phyloP scores from a whole-genome alignment of 495 filamentous ascomycete species.

The Aspergillus bridgeri region DNA sequence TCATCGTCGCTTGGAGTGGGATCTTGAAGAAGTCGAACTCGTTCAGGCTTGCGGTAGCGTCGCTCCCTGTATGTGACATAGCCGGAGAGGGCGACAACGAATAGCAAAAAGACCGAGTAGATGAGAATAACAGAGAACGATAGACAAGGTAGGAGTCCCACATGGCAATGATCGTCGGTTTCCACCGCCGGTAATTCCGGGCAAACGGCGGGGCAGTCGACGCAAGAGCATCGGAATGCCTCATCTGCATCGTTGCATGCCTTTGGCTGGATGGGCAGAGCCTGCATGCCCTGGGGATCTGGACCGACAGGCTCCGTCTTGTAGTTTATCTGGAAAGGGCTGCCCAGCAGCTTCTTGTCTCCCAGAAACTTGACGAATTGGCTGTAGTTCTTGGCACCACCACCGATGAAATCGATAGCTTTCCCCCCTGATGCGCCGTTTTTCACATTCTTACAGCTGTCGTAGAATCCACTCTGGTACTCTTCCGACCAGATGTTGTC shows the following conservation, averaged over 20 bases:
- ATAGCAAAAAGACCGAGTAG: conserved; percentile 71
- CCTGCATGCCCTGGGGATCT: conserved; percentile 59
- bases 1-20: conserved; percentile 83
- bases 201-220: conserved; percentile 85
- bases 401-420: conserved; percentile 93
- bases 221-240: conserved; percentile 83
- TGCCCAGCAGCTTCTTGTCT: conserved; percentile 80
- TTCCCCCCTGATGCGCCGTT: conserved; percentile 88
- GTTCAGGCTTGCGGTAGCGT: conserved; percentile 68
- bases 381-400: conserved; percentile 85
- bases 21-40: conserved; percentile 82
- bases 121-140: conserved; percentile 87
- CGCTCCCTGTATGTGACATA: conserved; percentile 73
- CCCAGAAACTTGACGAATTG: conserved; percentile 89
- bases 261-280: conserved; percentile 64
- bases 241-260: conserved; percentile 85
- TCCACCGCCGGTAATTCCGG: conserved; percentile 72
- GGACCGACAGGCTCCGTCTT: conserved; percentile 51
- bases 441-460: conserved; percentile 98
- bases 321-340: conserved; percentile 97
- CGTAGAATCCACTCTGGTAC: conserved; percentile 86
- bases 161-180: conserved; percentile 65
- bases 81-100: conserved; percentile 63
- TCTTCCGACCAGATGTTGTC: conserved; percentile 85
- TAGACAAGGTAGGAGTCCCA: conserved; percentile 82